phyloP scores from a whole-genome alignment of 108 stramenopile genomes.

The Schizochytrium sp. region DNA sequence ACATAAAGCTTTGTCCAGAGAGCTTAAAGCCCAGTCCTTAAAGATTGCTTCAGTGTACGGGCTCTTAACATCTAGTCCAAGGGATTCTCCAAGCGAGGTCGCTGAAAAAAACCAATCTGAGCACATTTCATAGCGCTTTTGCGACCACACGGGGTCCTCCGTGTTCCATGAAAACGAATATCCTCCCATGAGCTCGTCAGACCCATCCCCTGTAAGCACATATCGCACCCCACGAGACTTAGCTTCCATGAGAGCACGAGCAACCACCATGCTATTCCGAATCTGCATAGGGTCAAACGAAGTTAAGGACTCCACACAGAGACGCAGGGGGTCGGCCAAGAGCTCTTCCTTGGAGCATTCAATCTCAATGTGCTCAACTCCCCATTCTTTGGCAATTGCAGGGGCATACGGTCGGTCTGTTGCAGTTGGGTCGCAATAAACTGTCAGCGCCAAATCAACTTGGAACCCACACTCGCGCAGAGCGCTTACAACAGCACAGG shows the following conservation, averaged over 20 bases:
- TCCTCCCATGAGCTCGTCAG: conserved; percentile 80
- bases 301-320: conserved; percentile 66
- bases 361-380: conserved; percentile 68
- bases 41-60: conserved; percentile 22
- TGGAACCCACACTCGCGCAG: conserved; percentile 64
- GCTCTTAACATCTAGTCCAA: conserved; percentile 66
- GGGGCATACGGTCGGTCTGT: conserved; percentile 72
- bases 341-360: conserved; percentile 68
- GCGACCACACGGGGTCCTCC: conserved; percentile 68
- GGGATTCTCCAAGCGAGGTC: conserved; percentile 66
- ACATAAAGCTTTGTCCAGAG: conserved; percentile 13
- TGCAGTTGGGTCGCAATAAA: conserved; percentile 67
- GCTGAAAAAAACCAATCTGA: conserved; percentile 77
- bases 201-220: conserved; percentile 76
- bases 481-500: conserved; percentile 75
- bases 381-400: conserved; percentile 69
- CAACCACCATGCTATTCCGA: conserved; percentile 75
- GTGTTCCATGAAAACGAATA: conserved; percentile 77
- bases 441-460: conserved; percentile 73
- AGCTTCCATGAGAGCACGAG: conserved; percentile 74
- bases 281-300: conserved; percentile 76
- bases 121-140: conserved; percentile 78
- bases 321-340: conserved; percentile 67
- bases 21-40: neutral
- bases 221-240: conserved; percentile 66